Evolutionary conservation across 768 basidiomycete genomes (phyloP), one percentile per base, ranked within the genome.

Genomic region (Collybiopsis confluens): DNA sequence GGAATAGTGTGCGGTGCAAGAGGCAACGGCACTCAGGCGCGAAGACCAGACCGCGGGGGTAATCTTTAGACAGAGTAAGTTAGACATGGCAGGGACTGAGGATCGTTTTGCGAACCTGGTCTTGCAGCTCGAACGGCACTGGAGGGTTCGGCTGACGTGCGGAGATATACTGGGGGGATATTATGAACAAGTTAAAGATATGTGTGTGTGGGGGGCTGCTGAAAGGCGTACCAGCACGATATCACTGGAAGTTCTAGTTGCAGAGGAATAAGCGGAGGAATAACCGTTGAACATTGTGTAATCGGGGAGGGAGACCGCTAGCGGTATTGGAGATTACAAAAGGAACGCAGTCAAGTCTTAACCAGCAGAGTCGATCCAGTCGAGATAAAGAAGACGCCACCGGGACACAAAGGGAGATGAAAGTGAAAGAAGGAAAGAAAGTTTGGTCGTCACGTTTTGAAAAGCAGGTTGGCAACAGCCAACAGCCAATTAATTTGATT

Each of bases 1-100:
- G 58, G 71, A 66, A 59, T 74, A 79, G 5, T 66, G 71, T 11
- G 68, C 67, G 15, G 71, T 69, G 26, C 72, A 56, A 18, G 60
- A 60, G 5, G 66, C 62, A 40, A 81, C 68, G 9, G 65, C 60
- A 26, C 70, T 65, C 30, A 80, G 52, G 27, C 81, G 73, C 8
- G 59, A 59, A 30, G 65, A 68, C 81, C 80, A 82, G 4, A 65
- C 67, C 45, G 74, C 73, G 3, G 68, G 65, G 4, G 72, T 61
- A 54, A 80, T 66, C 76, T 81, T 43, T 21, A 35, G 23, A 5
- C 18, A 18, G 21, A 28, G 23, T 41, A 28, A 46, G 35, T 16
- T 10, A 45, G 36, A 44, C 20, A 30, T 27, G n/a, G n/a, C n/a
- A n/a, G n/a, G n/a, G n/a, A 23, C 2, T 45, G 45, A 44, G 52